Evolutionary conservation across 2,329 filamentous ascomycete species (phyloP).

Genomic region (Penicillium oxalicum): DNA sequence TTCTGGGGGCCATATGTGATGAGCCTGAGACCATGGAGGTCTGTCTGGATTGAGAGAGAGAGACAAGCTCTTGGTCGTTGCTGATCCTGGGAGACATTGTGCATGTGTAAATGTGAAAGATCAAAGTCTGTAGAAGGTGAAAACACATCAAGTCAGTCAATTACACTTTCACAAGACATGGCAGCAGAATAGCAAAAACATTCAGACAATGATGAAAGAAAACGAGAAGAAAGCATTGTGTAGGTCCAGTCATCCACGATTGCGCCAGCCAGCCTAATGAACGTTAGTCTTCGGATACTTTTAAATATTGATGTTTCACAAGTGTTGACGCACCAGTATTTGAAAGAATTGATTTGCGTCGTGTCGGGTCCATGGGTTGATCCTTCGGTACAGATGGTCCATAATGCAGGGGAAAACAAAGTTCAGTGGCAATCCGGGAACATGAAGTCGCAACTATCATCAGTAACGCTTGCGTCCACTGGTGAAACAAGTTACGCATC

Average conservation of each 20-base stretch:
- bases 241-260: too few species aligned
- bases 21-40: slow-evolving; percentile 33
- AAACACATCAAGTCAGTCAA: slow-evolving; percentile 28
- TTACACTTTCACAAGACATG: slow-evolving; percentile 18
- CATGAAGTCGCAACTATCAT: too few species aligned
- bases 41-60: slow-evolving; percentile 35
- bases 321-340: not conserved
- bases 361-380: too few species aligned
- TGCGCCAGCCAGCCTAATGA: too few species aligned
- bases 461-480: too few species aligned
- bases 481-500: too few species aligned
- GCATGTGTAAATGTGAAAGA: slow-evolving; percentile 16
- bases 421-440: too few species aligned
- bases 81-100: slow-evolving; percentile 37
- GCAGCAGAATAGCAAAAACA: slow-evolving; percentile 5
- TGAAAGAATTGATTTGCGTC: too few species aligned
- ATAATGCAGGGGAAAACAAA: too few species aligned
- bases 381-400: too few species aligned
- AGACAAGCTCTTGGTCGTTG: slow-evolving; percentile 33
- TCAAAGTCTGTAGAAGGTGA: slow-evolving; percentile 25
- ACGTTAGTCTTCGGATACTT: too few species aligned
- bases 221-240: not conserved
- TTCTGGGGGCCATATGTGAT: slow-evolving; percentile 35
- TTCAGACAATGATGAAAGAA: slow-evolving; percentile 1
- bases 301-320: not conserved